Evolutionary conservation across 371 early-diverging fungal genomes (phyloP).

Genomic region (Saksenaea vasiformis): DNA sequence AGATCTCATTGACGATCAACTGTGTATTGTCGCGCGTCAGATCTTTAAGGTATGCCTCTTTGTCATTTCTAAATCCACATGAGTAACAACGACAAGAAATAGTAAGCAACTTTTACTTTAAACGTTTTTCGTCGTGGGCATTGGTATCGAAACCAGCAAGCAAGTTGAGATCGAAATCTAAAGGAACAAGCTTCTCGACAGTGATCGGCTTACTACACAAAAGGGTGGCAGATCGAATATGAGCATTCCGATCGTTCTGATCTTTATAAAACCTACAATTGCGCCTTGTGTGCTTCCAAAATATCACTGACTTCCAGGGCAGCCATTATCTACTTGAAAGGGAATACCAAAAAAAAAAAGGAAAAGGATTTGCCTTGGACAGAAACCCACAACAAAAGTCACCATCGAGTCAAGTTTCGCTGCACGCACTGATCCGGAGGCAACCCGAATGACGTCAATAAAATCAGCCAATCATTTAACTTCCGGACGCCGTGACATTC

Average conservation of each 20-base stretch:
- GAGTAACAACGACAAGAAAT: background rate
- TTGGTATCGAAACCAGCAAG: constrained; percentile 82
- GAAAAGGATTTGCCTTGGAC: too few relatives aligned
- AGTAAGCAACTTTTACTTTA: constrained; percentile 42
- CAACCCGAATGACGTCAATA: too few relatives aligned
- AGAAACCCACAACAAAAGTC: too few relatives aligned
- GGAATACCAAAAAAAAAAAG: too few relatives aligned
- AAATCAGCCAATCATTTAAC: too few relatives aligned
- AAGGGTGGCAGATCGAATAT: constrained; percentile 2
- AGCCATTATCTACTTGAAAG: background rate
- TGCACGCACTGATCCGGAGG: too few relatives aligned
- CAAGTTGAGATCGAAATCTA: constrained; percentile 85
- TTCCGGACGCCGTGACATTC: too few relatives aligned
- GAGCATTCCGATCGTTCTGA: background rate
- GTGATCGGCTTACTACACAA: constrained; percentile 59
- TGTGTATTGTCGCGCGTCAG: constrained; percentile 86
- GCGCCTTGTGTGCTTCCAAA: constrained; percentile 64
- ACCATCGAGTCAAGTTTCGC: too few relatives aligned
- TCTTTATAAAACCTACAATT: constrained; percentile 40
- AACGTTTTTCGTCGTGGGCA: constrained; percentile 66
- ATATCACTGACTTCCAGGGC: constrained; percentile 71
- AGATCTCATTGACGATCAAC: constrained; percentile 86
- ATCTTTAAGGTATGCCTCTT: constrained; percentile 69
- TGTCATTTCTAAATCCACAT: background rate
- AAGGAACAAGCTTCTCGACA: constrained; percentile 76